These are phyloP conservation scores for Pelargonium fulgidum DNA, from an alignment of 441 rosid species.

Conservation along the genomic window DNA sequence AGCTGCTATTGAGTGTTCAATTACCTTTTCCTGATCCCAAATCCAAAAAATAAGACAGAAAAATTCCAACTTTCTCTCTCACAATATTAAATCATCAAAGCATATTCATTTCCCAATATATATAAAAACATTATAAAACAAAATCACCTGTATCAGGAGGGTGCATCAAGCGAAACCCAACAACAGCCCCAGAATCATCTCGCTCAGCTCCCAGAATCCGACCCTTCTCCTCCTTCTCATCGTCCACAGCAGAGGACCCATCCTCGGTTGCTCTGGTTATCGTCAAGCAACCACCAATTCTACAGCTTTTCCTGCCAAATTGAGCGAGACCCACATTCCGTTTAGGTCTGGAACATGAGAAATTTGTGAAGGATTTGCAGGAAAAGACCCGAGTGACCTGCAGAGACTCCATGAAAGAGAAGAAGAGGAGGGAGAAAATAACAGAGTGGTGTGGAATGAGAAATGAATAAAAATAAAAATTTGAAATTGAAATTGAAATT, in stretches of 20 bases:
- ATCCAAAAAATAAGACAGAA: background rate
- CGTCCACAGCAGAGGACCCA: slow-evolving; percentile 25
- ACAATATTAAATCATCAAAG: no score
- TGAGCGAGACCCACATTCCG: slow-evolving; percentile 28
- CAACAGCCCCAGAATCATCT: slow-evolving; percentile 56
- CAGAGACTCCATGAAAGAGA: slow-evolving; percentile 37
- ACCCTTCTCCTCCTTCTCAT: slow-evolving; percentile 26
- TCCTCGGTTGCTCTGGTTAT: slow-evolving; percentile 24
- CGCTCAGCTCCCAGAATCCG: slow-evolving; percentile 38
- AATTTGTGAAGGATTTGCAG: slow-evolving; percentile 17
- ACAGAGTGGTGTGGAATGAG: background rate
- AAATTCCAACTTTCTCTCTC: background rate
- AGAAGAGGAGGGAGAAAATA: background rate
- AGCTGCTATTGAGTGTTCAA: background rate
- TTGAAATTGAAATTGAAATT: background rate
- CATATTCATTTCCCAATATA: background rate
- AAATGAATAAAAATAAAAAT: background rate
- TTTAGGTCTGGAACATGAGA: slow-evolving; percentile 13
- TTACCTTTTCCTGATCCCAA: background rate
- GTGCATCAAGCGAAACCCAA: slow-evolving; percentile 53
- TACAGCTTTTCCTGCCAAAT: slow-evolving; percentile 21
- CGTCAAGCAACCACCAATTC: slow-evolving; percentile 25
- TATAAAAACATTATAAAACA: no score
- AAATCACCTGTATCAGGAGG: no score
- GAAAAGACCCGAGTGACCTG: slow-evolving; percentile 21